phyloP scores from a whole-genome alignment of 208 protist species.

The Acanthamoeba lenticulata region DNA sequence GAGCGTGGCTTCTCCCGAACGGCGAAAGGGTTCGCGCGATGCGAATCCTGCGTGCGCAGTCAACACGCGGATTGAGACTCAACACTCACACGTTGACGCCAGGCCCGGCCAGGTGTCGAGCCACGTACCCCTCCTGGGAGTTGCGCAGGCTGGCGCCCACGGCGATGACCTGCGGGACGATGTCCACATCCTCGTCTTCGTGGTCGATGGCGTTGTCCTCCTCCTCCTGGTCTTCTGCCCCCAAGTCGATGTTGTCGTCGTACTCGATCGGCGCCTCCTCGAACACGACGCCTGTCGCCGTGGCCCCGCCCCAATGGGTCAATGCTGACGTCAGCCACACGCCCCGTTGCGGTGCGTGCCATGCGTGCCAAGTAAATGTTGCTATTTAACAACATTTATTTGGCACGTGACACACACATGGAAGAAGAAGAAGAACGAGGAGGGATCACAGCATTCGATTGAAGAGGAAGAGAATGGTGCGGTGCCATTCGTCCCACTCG shows the following conservation, averaged over 20 bases:
- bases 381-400: not conserved
- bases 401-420: not conserved
- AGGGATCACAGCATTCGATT: not conserved
- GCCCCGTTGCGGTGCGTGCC: not conserved
- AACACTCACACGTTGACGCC: not conserved
- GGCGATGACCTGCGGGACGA: not conserved
- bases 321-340: no score
- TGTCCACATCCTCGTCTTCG: no score
- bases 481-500: not conserved
- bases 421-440: no score
- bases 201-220: not conserved
- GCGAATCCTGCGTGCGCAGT: not conserved
- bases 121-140: not conserved
- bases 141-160: constrained; percentile 7
- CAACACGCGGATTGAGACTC: not conserved
- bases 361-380: constrained; percentile 20
- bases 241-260: no score
- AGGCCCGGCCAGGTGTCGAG: no score
- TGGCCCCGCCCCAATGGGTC: no score
- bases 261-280: not conserved
- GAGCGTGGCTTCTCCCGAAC: not conserved
- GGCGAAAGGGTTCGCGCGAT: not conserved
- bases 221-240: no score
- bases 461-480: not conserved
- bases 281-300: not conserved